phyloP scores from a whole-genome alignment of 495 filamentous ascomycete species.

The Entonaema liquescens region DNA sequence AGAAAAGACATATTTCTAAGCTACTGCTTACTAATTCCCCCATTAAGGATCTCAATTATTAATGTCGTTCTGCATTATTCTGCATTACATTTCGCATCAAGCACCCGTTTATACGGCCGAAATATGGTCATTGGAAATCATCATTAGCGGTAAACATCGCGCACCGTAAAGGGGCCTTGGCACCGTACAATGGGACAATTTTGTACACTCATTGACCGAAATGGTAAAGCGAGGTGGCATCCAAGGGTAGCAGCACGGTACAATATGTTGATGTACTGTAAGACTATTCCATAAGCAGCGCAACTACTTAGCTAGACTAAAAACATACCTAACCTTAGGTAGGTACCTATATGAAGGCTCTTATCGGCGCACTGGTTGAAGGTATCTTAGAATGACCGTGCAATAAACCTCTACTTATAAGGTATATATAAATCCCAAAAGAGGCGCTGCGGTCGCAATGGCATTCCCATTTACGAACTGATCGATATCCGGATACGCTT shows the following conservation, averaged over 20 bases:
- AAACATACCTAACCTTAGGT: background rate
- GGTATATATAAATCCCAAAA: background rate
- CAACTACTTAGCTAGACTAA: background rate
- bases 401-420: background rate
- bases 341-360: background rate
- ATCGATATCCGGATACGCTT: background rate
- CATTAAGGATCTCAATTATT: background rate
- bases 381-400: background rate
- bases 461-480: background rate
- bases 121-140: background rate
- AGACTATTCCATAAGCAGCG: background rate
- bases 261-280: background rate
- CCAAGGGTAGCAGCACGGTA: background rate
- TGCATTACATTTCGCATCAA: background rate
- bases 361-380: background rate
- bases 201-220: background rate
- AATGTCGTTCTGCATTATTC: background rate
- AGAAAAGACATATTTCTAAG: slow-evolving; percentile 22
- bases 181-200: background rate
- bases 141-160: background rate
- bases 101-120: background rate
- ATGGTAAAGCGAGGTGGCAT: background rate
- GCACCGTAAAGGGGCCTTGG: background rate
- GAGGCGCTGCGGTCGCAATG: no score
- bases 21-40: slow-evolving; percentile 21